Percentiles rank a stretch among this genome's conserved stretches.
Conservation (phyloP, 2,329 filamentous ascomycete species). For the Teratosphaeria pseudoeucalypti region DNA sequence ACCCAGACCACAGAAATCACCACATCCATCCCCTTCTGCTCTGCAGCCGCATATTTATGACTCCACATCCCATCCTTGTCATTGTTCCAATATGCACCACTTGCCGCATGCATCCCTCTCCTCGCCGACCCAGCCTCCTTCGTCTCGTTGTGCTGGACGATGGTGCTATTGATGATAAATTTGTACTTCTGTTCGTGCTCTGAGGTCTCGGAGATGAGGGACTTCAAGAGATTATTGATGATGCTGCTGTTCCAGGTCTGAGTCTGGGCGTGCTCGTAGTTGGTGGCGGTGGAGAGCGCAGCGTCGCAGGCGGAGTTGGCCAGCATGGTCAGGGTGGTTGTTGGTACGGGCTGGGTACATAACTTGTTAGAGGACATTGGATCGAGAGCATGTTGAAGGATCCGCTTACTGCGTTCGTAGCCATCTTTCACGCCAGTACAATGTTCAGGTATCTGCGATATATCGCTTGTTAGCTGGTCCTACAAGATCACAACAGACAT, state of each 20-base stretch:
- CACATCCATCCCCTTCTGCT: slow-evolving; percentile 43
- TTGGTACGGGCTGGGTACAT: slow-evolving; percentile 58
- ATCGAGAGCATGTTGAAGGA: not conserved
- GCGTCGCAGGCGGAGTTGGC: slow-evolving; percentile 74
- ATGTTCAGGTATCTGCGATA: not conserved
- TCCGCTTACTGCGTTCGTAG: not conserved
- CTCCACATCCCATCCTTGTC: slow-evolving; percentile 86
- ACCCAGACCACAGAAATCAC: slow-evolving; percentile 60
- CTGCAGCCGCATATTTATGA: slow-evolving; percentile 63
- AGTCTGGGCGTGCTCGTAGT: slow-evolving; percentile 80
- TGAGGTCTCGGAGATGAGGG: slow-evolving; percentile 62
- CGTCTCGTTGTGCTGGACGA: slow-evolving; percentile 67
- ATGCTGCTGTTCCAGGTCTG: slow-evolving; percentile 84
- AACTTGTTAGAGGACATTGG: not conserved
- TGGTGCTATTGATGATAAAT: slow-evolving; percentile 95
- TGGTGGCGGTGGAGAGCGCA: slow-evolving; percentile 61
- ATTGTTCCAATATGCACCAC: slow-evolving; percentile 81
- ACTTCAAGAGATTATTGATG: slow-evolving; percentile 71
- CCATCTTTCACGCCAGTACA: not conserved
- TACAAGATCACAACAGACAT: not conserved
- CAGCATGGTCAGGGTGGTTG: slow-evolving; percentile 73
- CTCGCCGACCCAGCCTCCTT: slow-evolving; percentile 35
- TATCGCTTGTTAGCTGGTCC: not conserved
- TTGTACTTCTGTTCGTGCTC: slow-evolving; percentile 58
- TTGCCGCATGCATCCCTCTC: slow-evolving; percentile 81